phyloP scores from a whole-genome alignment of 768 basidiomycete genomes.

The Agrocybe praecox region DNA sequence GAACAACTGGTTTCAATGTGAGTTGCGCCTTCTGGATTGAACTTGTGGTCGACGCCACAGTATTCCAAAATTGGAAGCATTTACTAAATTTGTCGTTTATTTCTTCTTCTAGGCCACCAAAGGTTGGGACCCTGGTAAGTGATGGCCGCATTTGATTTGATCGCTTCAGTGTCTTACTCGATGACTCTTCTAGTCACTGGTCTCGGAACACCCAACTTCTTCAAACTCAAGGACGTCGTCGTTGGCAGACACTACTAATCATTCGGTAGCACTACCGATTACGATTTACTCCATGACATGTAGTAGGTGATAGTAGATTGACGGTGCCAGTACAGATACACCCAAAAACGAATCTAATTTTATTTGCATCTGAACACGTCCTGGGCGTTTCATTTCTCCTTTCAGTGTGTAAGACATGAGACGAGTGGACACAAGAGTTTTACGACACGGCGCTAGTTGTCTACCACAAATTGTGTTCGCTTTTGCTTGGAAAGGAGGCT shows the following conservation, averaged over 20 bases:
- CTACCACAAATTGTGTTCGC: not conserved
- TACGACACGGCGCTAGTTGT: not conserved
- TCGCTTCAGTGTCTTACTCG: not conserved
- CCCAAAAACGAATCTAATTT: not conserved
- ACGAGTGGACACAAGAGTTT: not conserved
- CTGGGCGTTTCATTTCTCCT: not conserved
- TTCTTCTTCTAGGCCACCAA: conserved; percentile 36
- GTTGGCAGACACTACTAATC: conserved; percentile 17
- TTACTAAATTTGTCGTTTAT: not conserved
- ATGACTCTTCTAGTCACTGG: conserved; percentile 45
- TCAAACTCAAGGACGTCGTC: conserved; percentile 44
- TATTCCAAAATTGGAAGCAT: not conserved
- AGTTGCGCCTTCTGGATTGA: conserved; percentile 20
- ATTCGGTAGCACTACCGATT: not conserved
- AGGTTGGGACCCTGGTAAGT: conserved; percentile 64
- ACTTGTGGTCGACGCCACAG: not conserved
- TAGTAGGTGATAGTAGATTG: not conserved
- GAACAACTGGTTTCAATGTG: conserved; percentile 68
- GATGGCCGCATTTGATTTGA: not conserved
- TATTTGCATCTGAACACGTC: not conserved
- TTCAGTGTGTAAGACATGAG: not conserved
- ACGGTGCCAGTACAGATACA: not conserved
- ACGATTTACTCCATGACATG: not conserved
- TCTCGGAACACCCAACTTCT: conserved; percentile 56
- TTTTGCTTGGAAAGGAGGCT: not conserved